Conservation (phyloP, 129 eudicot genomes). For the Sambucus nigra region DNA sequence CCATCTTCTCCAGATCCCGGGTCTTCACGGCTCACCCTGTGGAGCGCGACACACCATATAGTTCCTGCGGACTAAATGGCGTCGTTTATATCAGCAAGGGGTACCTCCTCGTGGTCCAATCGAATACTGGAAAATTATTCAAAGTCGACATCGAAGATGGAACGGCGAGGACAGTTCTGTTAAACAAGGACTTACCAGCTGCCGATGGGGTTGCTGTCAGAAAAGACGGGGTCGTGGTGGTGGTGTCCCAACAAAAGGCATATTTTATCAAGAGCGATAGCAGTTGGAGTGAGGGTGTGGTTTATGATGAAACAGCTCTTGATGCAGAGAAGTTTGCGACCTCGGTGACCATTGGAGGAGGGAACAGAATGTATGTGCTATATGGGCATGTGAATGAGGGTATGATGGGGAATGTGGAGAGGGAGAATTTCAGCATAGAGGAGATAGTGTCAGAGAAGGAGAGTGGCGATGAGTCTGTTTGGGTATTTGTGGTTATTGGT, state of each 20-base stretch:
- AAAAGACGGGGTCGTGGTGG: constrained; percentile 70
- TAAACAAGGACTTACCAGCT: constrained; percentile 41
- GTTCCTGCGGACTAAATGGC: constrained; percentile 60
- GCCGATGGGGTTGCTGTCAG: constrained; percentile 71
- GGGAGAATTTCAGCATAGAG: constrained; percentile 53
- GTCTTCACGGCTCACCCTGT: constrained; percentile 29
- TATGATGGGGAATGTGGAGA: constrained; percentile 39
- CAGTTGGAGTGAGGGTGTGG: constrained; percentile 70
- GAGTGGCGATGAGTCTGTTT: constrained; percentile 33
- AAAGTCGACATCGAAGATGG: constrained; percentile 60
- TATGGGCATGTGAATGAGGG: constrained; percentile 79
- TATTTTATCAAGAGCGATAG: constrained; percentile 60
- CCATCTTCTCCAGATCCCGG: constrained; percentile 44
- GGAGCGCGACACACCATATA: constrained; percentile 22
- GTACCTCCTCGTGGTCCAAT: constrained; percentile 55
- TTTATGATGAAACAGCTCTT: constrained; percentile 80
- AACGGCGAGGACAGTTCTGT: constrained; percentile 30
- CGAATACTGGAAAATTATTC: constrained; percentile 66
- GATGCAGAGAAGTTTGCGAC: constrained; percentile 51
- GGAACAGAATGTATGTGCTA: constrained; percentile 70
- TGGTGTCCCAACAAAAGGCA: constrained; percentile 46
- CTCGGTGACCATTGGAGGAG: constrained; percentile 62
- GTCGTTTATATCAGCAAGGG: constrained; percentile 44
- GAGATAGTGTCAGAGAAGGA: constrained; percentile 60
- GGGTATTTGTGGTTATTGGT: constrained; percentile 72